phyloP scores from a whole-genome alignment of 352 stramenopile species.

The Phytophthora nicotianae region DNA sequence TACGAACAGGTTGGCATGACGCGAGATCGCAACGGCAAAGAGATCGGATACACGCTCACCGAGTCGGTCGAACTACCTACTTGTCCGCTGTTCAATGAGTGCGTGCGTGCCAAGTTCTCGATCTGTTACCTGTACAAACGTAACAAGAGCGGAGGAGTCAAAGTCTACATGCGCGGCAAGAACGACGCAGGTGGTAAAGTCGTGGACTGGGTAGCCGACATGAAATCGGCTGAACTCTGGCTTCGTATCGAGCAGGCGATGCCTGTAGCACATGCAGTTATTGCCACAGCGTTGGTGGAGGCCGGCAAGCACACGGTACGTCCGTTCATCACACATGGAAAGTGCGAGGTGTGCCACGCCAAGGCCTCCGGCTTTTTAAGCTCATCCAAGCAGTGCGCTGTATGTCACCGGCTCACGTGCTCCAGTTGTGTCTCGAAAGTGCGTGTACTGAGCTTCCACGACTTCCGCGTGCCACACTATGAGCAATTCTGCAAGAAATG shows the following conservation, averaged over 20 bases:
- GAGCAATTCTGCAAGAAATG: constrained; percentile 78
- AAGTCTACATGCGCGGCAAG: constrained; percentile 80
- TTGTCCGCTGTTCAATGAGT: constrained; percentile 68
- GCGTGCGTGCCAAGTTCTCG: constrained; percentile 71
- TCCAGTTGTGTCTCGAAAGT: constrained; percentile 66
- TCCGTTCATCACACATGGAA: constrained; percentile 39
- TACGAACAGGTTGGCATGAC: constrained; percentile 79
- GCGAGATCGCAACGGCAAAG: constrained; percentile 71
- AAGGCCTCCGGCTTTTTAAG: constrained; percentile 63
- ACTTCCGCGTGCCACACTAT: constrained; percentile 58
- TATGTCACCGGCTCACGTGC: constrained; percentile 70
- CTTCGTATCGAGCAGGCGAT: constrained; percentile 64
- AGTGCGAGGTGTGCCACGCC: constrained; percentile 68
- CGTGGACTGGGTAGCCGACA: constrained; percentile 70
- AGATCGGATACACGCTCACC: constrained; percentile 80
- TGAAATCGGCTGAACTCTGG: constrained; percentile 80
- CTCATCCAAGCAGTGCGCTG: constrained; percentile 63
- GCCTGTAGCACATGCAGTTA: constrained; percentile 51
- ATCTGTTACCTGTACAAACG: constrained; percentile 78
- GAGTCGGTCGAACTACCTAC: constrained; percentile 76
- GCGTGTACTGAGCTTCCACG: constrained; percentile 61
- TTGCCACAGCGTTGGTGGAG: constrained; percentile 65
- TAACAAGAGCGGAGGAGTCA: constrained; percentile 76
- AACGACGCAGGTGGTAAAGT: constrained; percentile 75
- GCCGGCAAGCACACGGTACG: constrained; percentile 43